Evolutionary conservation across 768 basidiomycete species (phyloP), one percentile per base, ranked within the genome.

Genomic region (Holtermannia corniformis): DNA sequence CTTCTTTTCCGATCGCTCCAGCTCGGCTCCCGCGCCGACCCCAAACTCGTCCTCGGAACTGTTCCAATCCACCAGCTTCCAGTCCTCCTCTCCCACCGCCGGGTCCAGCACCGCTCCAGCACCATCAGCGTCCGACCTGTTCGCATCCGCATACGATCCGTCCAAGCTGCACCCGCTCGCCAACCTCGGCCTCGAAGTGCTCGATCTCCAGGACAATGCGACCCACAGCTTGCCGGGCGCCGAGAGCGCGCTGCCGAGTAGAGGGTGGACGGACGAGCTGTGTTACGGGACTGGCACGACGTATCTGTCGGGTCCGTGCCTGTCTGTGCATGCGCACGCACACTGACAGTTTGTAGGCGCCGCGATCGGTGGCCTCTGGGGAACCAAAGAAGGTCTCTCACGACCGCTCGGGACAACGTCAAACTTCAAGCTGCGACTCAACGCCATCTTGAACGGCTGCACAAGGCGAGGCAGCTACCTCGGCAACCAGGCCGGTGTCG

Each of bases 251-350:
- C 81, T 99, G 60, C 91, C 92, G 63, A 87, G 85, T 71, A 79
- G 95, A 77, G 91, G 95, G 58, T 97, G 90, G 92, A 87, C 89
- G 76, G 95, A 99, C 77, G 95, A 99, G 77, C 76, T 99, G 55
- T 96, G 91, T 81, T 96, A 97, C 76, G 95, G 95, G 68, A 96
- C 92, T 65, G 95, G 95, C 59, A 92, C 92, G 61, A 95, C 91
- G 77, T 99, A 99, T 82, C 83, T 99, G 52, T 80, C 86, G 73
- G 93, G 93, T 96, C 71, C 71, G 88, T 83, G 57, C 48, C 55
- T 52, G 72, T 78, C 77, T 78, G 80, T 80, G 14, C 3, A 10
- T 2, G 47, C 1, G 11, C 22, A 13, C 13, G n/a, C 23, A 5
- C 25, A n/a, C 14, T 54, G 32, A 42, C 21, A 41, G 27, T 28